Conservation (phyloP, 73 alveolate species). For the Paramecium octaurelia region DNA sequence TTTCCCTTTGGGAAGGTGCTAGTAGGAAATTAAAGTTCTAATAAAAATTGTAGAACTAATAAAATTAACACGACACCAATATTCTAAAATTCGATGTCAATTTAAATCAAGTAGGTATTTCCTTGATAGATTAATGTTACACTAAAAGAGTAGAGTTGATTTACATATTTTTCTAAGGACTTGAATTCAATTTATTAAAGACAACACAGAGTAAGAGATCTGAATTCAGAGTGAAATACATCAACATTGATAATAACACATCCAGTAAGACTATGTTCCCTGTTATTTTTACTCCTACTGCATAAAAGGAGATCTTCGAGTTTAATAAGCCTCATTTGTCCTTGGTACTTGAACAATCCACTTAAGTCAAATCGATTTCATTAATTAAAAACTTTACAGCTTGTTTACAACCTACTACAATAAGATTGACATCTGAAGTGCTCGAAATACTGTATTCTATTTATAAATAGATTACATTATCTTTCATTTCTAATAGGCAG, state of each 20-base stretch:
- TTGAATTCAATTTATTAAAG: slow-evolving; percentile 33
- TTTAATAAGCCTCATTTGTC: slow-evolving; percentile 32
- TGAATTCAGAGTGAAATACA: slow-evolving; percentile 35
- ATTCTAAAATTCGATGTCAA: slow-evolving; percentile 22
- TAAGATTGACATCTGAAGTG: slow-evolving; percentile 41
- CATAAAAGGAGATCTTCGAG: slow-evolving; percentile 1
- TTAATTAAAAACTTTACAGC: slow-evolving; percentile 23
- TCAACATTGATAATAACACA: slow-evolving; percentile 58
- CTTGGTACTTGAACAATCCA: slow-evolving; percentile 26
- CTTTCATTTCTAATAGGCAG: not conserved
- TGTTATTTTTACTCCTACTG: slow-evolving; percentile 61
- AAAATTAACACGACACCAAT: slow-evolving; percentile 35
- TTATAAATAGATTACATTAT: slow-evolving; percentile 33
- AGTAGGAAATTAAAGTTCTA: slow-evolving; percentile 46
- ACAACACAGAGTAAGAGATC: slow-evolving; percentile 45
- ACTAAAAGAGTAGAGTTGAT: slow-evolving; percentile 47
- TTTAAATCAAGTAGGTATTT: slow-evolving; percentile 48
- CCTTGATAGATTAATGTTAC: slow-evolving; percentile 52
- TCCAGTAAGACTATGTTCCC: slow-evolving; percentile 58
- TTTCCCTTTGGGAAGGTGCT: slow-evolving; percentile 53
- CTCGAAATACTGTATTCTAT: not conserved
- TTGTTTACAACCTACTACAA: slow-evolving; percentile 32
- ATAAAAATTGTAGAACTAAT: slow-evolving; percentile 16
- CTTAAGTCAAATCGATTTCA: slow-evolving; percentile 5
- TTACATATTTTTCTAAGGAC: slow-evolving; percentile 2